phyloP scores from a whole-genome alignment of 192 early-diverging fungal genomes.

The Mortierella antarctica region DNA sequence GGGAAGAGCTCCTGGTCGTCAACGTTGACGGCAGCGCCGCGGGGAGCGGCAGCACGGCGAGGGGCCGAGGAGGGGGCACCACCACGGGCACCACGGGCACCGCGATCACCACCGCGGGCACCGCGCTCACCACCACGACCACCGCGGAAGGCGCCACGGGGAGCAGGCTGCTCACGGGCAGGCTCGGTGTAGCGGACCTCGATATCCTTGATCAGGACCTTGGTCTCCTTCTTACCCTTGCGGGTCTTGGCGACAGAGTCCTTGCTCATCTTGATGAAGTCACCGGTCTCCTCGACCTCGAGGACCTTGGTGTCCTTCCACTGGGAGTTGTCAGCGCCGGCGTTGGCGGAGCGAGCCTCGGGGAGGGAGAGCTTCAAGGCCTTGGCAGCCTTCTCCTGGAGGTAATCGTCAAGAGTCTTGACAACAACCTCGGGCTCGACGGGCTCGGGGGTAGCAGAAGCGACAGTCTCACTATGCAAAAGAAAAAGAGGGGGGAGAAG shows the following conservation, averaged over 20 bases:
- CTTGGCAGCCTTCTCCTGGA: slow-evolving; percentile 79
- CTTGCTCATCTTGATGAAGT: slow-evolving; percentile 74
- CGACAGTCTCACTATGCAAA: slow-evolving; percentile 37
- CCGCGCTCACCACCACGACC: slow-evolving; percentile 57
- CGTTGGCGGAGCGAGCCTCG: slow-evolving; percentile 86
- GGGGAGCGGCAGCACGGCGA: slow-evolving; percentile 32
- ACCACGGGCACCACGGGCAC: slow-evolving; percentile 60
- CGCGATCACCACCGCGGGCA: slow-evolving; percentile 47
- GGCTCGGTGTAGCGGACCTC: slow-evolving; percentile 66
- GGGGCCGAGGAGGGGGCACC: slow-evolving; percentile 43
- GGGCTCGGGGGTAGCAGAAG: slow-evolving; percentile 64
- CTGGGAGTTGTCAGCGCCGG: slow-evolving; percentile 84
- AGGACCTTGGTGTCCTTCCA: slow-evolving; percentile 85
- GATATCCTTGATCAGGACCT: slow-evolving; percentile 82
- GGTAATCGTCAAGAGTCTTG: slow-evolving; percentile 92
- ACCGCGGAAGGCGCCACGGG: slow-evolving; percentile 50
- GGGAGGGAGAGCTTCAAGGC: slow-evolving; percentile 67
- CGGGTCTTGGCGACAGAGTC: slow-evolving; percentile 57
- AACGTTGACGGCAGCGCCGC: slow-evolving; percentile 71
- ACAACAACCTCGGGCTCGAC: slow-evolving; percentile 72
- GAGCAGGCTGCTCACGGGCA: slow-evolving; percentile 41
- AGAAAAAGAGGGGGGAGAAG: neutral
- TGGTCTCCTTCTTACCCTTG: slow-evolving; percentile 69
- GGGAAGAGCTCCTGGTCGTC: slow-evolving; percentile 82
- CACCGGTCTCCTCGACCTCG: slow-evolving; percentile 79